A percentile compares a stretch with the other conserved stretches of the same genome.
These are phyloP conservation scores for Gnetum montanum DNA, from an alignment of 75 land plant species.

Conservation along the genomic window DNA sequence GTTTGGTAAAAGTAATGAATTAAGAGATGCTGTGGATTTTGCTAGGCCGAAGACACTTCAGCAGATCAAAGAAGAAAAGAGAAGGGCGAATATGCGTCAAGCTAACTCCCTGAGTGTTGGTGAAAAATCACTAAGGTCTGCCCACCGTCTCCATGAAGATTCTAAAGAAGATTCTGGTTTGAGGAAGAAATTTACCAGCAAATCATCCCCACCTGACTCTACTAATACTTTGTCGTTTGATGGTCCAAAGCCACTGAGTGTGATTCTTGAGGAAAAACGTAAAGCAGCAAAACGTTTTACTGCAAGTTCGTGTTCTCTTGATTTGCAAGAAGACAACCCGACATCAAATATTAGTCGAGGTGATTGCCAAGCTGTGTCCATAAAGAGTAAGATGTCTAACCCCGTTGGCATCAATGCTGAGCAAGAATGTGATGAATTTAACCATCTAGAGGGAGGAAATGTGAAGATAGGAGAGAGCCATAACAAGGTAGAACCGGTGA, in stretches of 20 bases:
- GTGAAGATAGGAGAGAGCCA: constrained; percentile 1
- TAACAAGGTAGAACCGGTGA: constrained; percentile 10
- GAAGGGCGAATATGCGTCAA: constrained; percentile 5
- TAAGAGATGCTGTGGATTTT: constrained; percentile 24
- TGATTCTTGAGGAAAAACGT: constrained; percentile 25
- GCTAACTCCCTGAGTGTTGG: too few species aligned
- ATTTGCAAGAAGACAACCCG: not conserved
- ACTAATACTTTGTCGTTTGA: constrained; percentile 11
- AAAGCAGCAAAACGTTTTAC: not conserved
- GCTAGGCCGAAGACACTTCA: constrained; percentile 51
- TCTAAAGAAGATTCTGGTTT: not conserved
- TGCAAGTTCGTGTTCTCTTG: not conserved
- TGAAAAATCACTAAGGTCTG: constrained; percentile 1
- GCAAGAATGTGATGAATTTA: too few species aligned
- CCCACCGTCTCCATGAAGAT: not conserved
- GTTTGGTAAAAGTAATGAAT: constrained; percentile 14
- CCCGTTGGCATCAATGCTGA: too few species aligned
- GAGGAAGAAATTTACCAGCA: not conserved
- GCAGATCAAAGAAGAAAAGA: constrained; percentile 45
- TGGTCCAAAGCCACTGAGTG: constrained; percentile 33
- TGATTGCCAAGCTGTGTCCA: constrained; percentile 4
- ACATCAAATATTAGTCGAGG: not conserved
- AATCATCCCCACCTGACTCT: too few species aligned
- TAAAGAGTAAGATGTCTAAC: constrained; percentile 6
- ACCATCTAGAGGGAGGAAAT: too few species aligned